These are phyloP conservation scores for Aaosphaeria arxii DNA, from an alignment of 2,329 filamentous ascomycete species.

Conservation along the genomic window DNA sequence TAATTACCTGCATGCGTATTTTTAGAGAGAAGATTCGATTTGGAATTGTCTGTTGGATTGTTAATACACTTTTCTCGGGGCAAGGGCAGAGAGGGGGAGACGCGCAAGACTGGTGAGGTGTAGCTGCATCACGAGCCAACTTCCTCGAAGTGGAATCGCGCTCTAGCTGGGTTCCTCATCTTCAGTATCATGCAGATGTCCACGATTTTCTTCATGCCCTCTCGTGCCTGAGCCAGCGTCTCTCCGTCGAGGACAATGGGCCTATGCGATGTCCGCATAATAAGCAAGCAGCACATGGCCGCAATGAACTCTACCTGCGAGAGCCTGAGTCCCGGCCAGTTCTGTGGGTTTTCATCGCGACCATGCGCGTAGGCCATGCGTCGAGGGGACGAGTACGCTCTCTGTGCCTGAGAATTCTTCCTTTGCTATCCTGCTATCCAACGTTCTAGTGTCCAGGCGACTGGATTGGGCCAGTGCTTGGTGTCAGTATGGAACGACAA, in stretches of 20 bases:
- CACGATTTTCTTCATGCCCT: constrained; percentile 1
- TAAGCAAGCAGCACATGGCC: constrained; percentile 15
- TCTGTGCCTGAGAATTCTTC: neutral
- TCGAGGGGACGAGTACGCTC: constrained; percentile 2
- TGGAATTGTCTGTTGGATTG: no score
- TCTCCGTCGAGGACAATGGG: constrained; percentile 3
- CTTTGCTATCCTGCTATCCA: constrained; percentile 13
- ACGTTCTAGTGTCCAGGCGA: constrained; percentile 26
- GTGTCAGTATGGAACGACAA: constrained; percentile 27
- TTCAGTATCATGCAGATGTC: constrained; percentile 7
- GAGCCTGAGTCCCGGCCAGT: constrained; percentile 32
- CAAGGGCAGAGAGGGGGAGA: no score
- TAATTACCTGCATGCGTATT: no score
- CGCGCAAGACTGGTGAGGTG: no score
- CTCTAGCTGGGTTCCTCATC: constrained; percentile 6
- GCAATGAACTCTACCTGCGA: constrained; percentile 36
- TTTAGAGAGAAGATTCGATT: no score
- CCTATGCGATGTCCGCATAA: constrained; percentile 7
- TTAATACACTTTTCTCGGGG: no score
- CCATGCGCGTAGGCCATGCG: constrained; percentile 10
- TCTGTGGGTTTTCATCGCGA: constrained; percentile 12
- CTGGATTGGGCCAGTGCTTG: constrained; percentile 22
- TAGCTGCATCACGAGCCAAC: no score
- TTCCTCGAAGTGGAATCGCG: neutral
- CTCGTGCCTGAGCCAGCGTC: neutral